phyloP scores from a whole-genome alignment of 805 yeast species.

The Scheffersomyces coipomensis region DNA sequence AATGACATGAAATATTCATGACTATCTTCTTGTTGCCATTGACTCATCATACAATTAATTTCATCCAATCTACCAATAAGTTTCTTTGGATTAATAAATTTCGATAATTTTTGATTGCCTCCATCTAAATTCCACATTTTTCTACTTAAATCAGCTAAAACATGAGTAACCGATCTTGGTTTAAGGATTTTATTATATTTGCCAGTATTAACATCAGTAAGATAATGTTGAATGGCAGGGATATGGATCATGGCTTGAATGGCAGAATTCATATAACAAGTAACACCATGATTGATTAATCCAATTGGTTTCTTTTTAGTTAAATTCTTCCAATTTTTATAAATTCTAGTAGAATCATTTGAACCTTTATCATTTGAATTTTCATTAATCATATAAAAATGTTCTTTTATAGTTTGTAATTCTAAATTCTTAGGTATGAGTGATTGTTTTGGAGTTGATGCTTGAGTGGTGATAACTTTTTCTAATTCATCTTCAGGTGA shows the following conservation, averaged over 20 bases:
- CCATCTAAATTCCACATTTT: constrained; percentile 67
- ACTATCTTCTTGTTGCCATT: constrained; percentile 97
- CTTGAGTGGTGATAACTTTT: no score
- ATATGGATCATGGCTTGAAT: constrained; percentile 87
- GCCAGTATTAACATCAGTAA: constrained; percentile 60
- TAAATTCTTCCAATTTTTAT: constrained; percentile 70
- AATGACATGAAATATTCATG: constrained; percentile 96
- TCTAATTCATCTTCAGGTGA: constrained; percentile 26
- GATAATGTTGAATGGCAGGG: constrained; percentile 86
- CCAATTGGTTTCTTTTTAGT: constrained; percentile 64
- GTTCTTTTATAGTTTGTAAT: background rate
- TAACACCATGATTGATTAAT: constrained; percentile 85
- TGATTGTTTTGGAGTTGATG: no score
- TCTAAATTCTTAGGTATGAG: no score
- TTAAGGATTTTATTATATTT: constrained; percentile 47
- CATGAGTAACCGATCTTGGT: constrained; percentile 60
- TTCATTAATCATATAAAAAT: constrained; percentile 61
- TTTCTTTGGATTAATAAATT: constrained; percentile 71
- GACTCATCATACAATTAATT: constrained; percentile 94
- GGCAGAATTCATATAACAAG: constrained; percentile 95
- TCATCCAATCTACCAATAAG: constrained; percentile 71
- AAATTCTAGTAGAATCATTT: constrained; percentile 53
- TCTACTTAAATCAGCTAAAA: constrained; percentile 64
- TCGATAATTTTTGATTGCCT: constrained; percentile 27
- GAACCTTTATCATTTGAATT: constrained; percentile 60